Evolutionary conservation across 768 basidiomycete species (phyloP).

Genomic region (Phlebiopsis flavidoalba): DNA sequence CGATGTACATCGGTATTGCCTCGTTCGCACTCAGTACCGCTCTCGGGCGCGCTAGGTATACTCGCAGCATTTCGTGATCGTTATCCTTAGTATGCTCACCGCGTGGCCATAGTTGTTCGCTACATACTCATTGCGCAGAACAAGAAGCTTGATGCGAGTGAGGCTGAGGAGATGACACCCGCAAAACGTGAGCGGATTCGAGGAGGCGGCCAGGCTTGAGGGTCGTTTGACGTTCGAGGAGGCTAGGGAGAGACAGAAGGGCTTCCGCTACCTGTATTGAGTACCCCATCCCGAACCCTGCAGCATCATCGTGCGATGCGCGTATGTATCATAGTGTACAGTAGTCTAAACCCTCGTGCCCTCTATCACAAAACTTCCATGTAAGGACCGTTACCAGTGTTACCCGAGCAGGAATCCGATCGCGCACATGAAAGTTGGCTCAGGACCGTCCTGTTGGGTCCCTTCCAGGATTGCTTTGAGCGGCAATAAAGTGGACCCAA

Average conservation of each 20-base stretch:
- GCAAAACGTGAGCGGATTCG: slow-evolving; percentile 45
- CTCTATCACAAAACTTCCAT: slow-evolving; percentile 94
- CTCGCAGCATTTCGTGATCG: neutral
- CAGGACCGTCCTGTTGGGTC: neutral
- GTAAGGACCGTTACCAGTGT: slow-evolving; percentile 99
- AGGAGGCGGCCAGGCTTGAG: slow-evolving; percentile 54
- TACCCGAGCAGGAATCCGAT: slow-evolving; percentile 37
- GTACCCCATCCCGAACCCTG: neutral
- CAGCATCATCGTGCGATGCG: neutral
- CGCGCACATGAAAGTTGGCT: too few species aligned
- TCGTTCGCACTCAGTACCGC: slow-evolving; percentile 27
- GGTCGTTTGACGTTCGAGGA: slow-evolving; percentile 55
- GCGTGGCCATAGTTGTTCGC: slow-evolving; percentile 34
- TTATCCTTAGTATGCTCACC: neutral
- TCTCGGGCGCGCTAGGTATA: slow-evolving; percentile 31
- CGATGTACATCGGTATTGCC: slow-evolving; percentile 47
- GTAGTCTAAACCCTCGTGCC: neutral
- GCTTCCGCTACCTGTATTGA: slow-evolving; percentile 54
- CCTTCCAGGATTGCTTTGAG: neutral
- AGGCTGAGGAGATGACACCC: slow-evolving; percentile 37
- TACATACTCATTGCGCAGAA: slow-evolving; percentile 45
- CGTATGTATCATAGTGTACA: neutral
- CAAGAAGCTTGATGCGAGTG: slow-evolving; percentile 43
- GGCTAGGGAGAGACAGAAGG: slow-evolving; percentile 49
- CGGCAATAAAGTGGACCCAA: neutral